Percentiles rank a stretch among this genome's conserved stretches.
Evolutionary conservation across 2,329 filamentous ascomycete species (phyloP).

Genomic region (Elsinoe ampelina): DNA sequence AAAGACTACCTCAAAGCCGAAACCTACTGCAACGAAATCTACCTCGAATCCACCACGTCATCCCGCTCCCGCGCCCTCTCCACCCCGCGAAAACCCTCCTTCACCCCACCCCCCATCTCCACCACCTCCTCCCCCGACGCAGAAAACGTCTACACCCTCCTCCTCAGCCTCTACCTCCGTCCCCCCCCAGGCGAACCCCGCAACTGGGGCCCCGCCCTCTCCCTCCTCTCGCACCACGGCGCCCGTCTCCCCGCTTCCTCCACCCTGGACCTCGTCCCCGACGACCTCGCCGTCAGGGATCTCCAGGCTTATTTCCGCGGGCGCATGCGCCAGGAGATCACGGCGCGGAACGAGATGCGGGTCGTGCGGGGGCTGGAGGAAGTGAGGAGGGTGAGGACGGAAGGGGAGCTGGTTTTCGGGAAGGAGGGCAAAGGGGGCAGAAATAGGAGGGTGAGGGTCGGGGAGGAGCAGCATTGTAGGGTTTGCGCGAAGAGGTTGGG

Average conservation of each 20-base stretch:
- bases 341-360: constrained; percentile 67
- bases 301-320: constrained; percentile 88
- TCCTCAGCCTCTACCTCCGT: constrained; percentile 80
- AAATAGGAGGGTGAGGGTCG: constrained; percentile 65
- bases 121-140: constrained; percentile 14
- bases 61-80: constrained; percentile 12
- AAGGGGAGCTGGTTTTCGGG: constrained; percentile 65
- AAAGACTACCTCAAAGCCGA: constrained; percentile 81
- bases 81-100: neutral
- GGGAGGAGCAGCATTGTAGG: constrained; percentile 80
- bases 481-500: constrained; percentile 91
- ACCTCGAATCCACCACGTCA: constrained; percentile 41
- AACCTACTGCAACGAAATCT: constrained; percentile 90
- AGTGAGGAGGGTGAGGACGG: constrained; percentile 67
- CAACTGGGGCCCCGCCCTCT: constrained; percentile 64
- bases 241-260: constrained; percentile 80
- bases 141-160: constrained; percentile 76
- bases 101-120: constrained; percentile 1
- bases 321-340: constrained; percentile 78
- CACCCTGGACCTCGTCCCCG: constrained; percentile 77
- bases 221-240: constrained; percentile 84
- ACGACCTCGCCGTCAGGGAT: constrained; percentile 64
- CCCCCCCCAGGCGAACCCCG: constrained; percentile 62
- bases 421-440: constrained; percentile 50
- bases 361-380: constrained; percentile 69